Evolutionary conservation across 257 asterid species (phyloP), one percentile per base, ranked within the genome.

Genomic region (Solanum virginianum): DNA sequence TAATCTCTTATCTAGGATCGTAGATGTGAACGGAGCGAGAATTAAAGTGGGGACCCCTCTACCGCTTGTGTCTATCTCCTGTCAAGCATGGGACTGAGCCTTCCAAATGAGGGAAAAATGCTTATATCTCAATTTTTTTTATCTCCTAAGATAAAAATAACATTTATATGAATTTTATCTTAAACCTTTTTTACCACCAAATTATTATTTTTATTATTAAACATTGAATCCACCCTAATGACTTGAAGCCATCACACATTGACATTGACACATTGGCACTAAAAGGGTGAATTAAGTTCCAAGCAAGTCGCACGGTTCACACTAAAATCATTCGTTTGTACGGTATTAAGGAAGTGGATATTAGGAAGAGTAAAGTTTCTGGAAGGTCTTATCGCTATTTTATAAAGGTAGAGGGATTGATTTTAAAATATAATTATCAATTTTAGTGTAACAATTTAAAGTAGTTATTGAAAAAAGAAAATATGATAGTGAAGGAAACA

Each of bases 381-480:
- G 0, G 1, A n/a, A 59, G 1, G n/a, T 59, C 8, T 59, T 59
- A 9, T 4, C 0, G 10, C 4, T 59, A 59, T 0, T 0, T 59
- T 4, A 1, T n/a, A 7, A 0, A 59, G 15, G 0, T n/a, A 59
- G 6, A 59, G 8, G 3, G 3, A 59, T 0, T 59, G 10, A 20
- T n/a, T 26, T 1, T 6, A 9, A 20, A 20, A 59, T 0, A 20
- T 6, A 8, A 59, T 6, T 1, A 56, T 56, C 0, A 7, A 3
- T n/a, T 17, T 0, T 16, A 56, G 62, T 56, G 22, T 7, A 17
- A 4, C 5, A 59, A 59, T 4, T 4, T 24, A 59, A 59, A n/a
- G 1, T 59, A 59, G 7, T n/a, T n/a, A 59, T 4, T 6, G 10
- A 59, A n/a, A 59, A 20, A 9, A 8, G 1, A 56, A 59, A 59